Percentiles rank a stretch among this genome's conserved stretches.
phyloP scores from a whole-genome alignment of 441 rosid genomes.

The Erodium trifolium region DNA sequence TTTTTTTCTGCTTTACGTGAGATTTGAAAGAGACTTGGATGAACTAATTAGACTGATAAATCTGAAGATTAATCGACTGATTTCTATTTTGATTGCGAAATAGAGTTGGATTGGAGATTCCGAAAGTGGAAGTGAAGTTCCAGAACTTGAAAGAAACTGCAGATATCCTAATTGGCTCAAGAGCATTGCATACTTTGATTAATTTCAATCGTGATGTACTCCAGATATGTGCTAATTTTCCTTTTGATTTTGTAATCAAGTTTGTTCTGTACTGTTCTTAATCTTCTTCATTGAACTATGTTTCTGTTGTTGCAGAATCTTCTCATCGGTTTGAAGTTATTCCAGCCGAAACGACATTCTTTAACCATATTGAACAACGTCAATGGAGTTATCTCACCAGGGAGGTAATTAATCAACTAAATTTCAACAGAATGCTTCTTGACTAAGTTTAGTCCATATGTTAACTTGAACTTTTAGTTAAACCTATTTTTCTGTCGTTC shows the following conservation, averaged over 20 bases:
- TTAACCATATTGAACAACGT: slow-evolving; percentile 50
- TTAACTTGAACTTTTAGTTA: neutral
- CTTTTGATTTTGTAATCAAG: neutral
- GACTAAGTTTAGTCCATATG: too few species aligned
- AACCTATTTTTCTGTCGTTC: neutral
- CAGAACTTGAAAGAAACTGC: slow-evolving; percentile 57
- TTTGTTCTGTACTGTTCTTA: neutral
- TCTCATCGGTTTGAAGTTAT: slow-evolving; percentile 35
- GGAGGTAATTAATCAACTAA: slow-evolving; percentile 42
- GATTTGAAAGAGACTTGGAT: neutral
- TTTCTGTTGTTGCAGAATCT: slow-evolving; percentile 32
- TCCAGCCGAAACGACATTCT: slow-evolving; percentile 36
- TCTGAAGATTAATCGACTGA: neutral
- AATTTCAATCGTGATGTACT: slow-evolving; percentile 48
- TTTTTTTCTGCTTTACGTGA: neutral
- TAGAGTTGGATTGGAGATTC: slow-evolving; percentile 67
- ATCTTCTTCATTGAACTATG: neutral
- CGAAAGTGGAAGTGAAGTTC: slow-evolving; percentile 70
- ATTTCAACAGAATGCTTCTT: neutral
- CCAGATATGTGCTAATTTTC: slow-evolving; percentile 39
- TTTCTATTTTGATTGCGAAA: neutral
- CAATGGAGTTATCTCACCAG: slow-evolving; percentile 60
- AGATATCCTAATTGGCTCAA: slow-evolving; percentile 53
- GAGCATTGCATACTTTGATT: slow-evolving; percentile 81
- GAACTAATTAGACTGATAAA: neutral